Base-by-base conservation (phyloP, 306 rosid species). In the Quercus rubra region DNA sequence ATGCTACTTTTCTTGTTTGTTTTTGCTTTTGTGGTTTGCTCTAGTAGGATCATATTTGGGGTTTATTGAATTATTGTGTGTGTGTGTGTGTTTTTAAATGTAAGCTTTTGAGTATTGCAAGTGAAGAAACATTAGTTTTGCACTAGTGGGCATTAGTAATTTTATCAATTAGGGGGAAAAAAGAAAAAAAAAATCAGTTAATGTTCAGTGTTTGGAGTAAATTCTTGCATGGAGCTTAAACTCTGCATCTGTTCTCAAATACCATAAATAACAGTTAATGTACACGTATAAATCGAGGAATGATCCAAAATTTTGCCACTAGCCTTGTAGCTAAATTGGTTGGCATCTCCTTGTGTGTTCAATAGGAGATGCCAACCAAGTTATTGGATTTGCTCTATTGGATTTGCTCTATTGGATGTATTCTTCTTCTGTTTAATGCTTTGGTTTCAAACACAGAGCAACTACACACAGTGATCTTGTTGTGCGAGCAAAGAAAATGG, bases 401-500 rank as follows among this genome's bases (percentile, higher is more conserved):
- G n/a, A n/a, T n/a, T n/a, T n/a, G n/a, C n/a, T 25, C 31, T 25
- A 17, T 15, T 64, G 18, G 71, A 18, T 7, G 1, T 62, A 27
- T 13, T 28, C 5, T 33, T 17, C 23, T 7, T n/a, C 52, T 31
- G 46, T 64, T 68, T 68, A 30, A 31, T 6, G 20, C 46, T 35
- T n/a, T 68, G 25, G 4, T 68, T 68, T 68, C 15, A 20, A 68
- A 68, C 27, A 2, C 72, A 35, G 72, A 9, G 72, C 72, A 35
- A 68, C 72, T 19, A 68, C 72, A 33, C 72, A 68, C 52, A 68
- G 25, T n/a, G 89, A 85, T 52, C 92, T 95, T 59, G 93, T 95
- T 15, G 99, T 92, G 83, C 91, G 95, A 78, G 98, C 97, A 1
- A 94, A 91, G 85, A 88, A 85, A 51, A 82, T 92, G 88, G 93